Percentiles rank a stretch among this genome's conserved stretches.
phyloP scores from a whole-genome alignment of 2,329 filamentous ascomycete species.

The Sphaerulina vaccinii region DNA sequence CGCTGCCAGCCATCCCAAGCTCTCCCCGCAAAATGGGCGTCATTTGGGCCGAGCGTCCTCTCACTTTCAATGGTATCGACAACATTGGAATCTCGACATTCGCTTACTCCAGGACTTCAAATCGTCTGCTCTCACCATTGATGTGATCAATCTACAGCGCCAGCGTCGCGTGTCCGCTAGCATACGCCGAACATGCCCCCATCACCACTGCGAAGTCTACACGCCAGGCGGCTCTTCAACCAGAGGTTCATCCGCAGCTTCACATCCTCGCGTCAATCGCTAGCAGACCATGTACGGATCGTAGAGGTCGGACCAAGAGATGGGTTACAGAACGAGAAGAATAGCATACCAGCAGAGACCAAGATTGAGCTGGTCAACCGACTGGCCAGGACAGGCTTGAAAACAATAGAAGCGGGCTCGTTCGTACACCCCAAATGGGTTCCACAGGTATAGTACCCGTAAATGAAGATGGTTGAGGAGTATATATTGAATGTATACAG shows the following conservation, averaged over 20 bases:
- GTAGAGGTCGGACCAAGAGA: slow-evolving; percentile 81
- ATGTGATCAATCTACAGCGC: background rate
- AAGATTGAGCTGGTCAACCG: slow-evolving; percentile 75
- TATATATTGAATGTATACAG: slow-evolving; percentile 42
- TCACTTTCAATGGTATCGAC: background rate
- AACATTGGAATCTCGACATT: background rate
- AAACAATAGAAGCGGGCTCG: slow-evolving; percentile 75
- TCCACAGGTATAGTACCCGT: slow-evolving; percentile 60
- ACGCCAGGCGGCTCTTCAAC: slow-evolving; percentile 11
- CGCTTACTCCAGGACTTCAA: too few species aligned
- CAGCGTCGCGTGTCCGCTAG: background rate
- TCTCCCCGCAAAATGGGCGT: background rate
- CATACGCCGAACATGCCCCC: slow-evolving; percentile 2
- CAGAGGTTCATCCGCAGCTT: slow-evolving; percentile 26
- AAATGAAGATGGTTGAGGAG: background rate
- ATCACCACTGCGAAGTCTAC: slow-evolving; percentile 10
- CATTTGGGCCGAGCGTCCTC: background rate
- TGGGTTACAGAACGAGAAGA: slow-evolving; percentile 83
- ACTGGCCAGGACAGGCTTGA: slow-evolving; percentile 66
- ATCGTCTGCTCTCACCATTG: too few species aligned
- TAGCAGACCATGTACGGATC: slow-evolving; percentile 54
- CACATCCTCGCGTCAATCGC: slow-evolving; percentile 26
- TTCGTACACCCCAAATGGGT: slow-evolving; percentile 85
- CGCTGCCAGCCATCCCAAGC: background rate
- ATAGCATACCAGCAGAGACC: slow-evolving; percentile 64